Evolutionary conservation across 805 yeast species (phyloP), one percentile per base, ranked within the genome.

Genomic region (Lachancea kluyveri): DNA sequence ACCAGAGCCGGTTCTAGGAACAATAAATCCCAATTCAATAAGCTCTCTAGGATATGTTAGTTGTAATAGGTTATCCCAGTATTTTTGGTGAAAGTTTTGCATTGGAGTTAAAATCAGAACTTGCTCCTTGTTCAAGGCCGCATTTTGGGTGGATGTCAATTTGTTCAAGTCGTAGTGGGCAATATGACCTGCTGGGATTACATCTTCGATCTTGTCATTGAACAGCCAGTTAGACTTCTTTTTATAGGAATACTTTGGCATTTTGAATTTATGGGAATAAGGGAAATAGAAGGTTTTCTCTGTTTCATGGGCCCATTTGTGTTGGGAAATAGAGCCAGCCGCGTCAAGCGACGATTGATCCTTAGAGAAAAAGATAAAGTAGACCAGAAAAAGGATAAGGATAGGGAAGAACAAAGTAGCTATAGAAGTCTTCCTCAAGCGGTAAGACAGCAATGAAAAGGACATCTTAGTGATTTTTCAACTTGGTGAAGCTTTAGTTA

Each of bases 41-140:
- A 83, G 70, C 30, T 76, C 78, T 57, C 90, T 82, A 33, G 96
- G 96, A 57, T 92, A 92, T 13, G 77, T 64, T 46, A 92, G 62
- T 43, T 68, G 68, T 39, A 81, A 58, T 39, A 92, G 60, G 57
- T 92, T 92, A 22, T 72, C 73, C 97, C 97, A 92, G 64, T 87
- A 92, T 43, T 74, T 80, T 19, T 77, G 75, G 54, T 83, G 77
- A 54, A 92, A 92, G 43, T 77, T 73, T 26, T 94, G 80, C 74
- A 92, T 77, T 21, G 98, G 98, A 2, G 96, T 78, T 52, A 92
- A 68, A 36, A 92, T 75, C 53, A 92, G 67, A 13, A 92, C 84
- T 41, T 82, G 79, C 54, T 92, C 96, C 48, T 72, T 74, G 57
- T 85, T 81, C 37, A 69, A 70, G 30, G 76, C 75, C 13, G 95